These are phyloP conservation scores for Neoboletus subvelutipes DNA, from an alignment of 768 basidiomycete species.

Conservation along the genomic window DNA sequence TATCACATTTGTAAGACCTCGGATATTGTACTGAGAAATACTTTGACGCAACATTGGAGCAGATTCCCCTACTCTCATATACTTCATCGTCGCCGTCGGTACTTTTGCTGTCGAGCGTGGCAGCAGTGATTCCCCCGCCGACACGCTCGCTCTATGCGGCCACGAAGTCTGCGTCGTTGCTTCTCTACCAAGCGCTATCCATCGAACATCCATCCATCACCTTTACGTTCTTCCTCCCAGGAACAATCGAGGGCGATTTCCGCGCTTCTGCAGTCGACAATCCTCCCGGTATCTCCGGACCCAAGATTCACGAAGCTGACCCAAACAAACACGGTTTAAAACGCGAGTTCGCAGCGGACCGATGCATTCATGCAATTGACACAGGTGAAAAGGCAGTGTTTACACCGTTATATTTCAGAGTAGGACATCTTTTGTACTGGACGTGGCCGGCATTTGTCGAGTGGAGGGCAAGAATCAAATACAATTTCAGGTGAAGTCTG, in stretches of 20 bases:
- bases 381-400: slow-evolving; percentile 54
- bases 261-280: slow-evolving; percentile 76
- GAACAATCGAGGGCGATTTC: slow-evolving; percentile 75
- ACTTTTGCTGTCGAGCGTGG: slow-evolving; percentile 76
- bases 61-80: slow-evolving; percentile 75
- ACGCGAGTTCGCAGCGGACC: slow-evolving; percentile 54
- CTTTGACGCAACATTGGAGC: neutral
- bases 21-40: neutral
- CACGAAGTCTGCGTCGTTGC: slow-evolving; percentile 76
- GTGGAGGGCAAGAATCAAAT: slow-evolving; percentile 58
- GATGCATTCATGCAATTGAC: slow-evolving; percentile 64
- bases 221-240: slow-evolving; percentile 64
- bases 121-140: slow-evolving; percentile 79
- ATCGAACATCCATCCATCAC: slow-evolving; percentile 73
- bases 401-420: slow-evolving; percentile 48
- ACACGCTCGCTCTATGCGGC: slow-evolving; percentile 83
- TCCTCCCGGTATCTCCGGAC: slow-evolving; percentile 34
- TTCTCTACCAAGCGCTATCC: slow-evolving; percentile 75
- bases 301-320: slow-evolving; percentile 40
- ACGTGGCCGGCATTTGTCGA: slow-evolving; percentile 59
- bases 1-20: slow-evolving; percentile 61
- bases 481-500: slow-evolving; percentile 45
- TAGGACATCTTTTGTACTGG: slow-evolving; percentile 64
- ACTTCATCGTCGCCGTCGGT: slow-evolving; percentile 70
- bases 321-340: slow-evolving; percentile 61